Evolutionary conservation across 75 land plant genomes (phyloP).

Genomic region (Picea sitchensis): DNA sequence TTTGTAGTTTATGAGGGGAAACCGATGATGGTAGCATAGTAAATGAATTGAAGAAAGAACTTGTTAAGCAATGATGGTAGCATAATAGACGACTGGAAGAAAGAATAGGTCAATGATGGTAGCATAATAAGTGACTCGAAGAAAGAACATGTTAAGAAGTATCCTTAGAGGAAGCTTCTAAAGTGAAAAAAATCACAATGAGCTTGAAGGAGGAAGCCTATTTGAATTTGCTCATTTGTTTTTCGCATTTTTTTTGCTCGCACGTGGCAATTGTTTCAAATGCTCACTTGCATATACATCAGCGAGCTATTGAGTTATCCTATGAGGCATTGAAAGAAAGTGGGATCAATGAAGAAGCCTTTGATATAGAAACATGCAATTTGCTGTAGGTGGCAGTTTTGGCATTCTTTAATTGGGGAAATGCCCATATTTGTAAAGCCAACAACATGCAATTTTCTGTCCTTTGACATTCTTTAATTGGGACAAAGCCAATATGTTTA

Average conservation of each 20-base stretch:
- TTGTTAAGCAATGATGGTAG: constrained; percentile 16
- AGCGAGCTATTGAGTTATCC: constrained; percentile 79
- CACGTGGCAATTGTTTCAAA: constrained; percentile 82
- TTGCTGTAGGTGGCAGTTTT: no score
- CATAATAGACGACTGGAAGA: no score
- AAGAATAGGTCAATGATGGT: no score
- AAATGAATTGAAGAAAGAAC: constrained; percentile 11
- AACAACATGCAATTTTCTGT: constrained; percentile 67
- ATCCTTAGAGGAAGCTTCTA: constrained; percentile 8
- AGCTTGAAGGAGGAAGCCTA: constrained; percentile 59
- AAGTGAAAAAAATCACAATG: constrained; percentile 21
- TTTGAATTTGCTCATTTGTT: constrained; percentile 82
- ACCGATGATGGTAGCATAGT: constrained; percentile 7
- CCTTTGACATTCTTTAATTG: constrained; percentile 82
- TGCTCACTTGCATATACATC: constrained; percentile 76
- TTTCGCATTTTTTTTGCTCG: constrained; percentile 12
- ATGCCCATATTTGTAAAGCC: no score
- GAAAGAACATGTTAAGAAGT: not conserved
- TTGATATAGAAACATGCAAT: constrained; percentile 33
- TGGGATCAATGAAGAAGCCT: constrained; percentile 79
- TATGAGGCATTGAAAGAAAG: constrained; percentile 79
- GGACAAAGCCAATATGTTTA: constrained; percentile 91
- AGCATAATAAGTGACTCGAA: not conserved
- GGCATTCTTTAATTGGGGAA: no score
- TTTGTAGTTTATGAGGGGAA: constrained; percentile 18